Base-by-base conservation (phyloP, 495 filamentous ascomycete species). In the Chaetomium cochliodes region DNA sequence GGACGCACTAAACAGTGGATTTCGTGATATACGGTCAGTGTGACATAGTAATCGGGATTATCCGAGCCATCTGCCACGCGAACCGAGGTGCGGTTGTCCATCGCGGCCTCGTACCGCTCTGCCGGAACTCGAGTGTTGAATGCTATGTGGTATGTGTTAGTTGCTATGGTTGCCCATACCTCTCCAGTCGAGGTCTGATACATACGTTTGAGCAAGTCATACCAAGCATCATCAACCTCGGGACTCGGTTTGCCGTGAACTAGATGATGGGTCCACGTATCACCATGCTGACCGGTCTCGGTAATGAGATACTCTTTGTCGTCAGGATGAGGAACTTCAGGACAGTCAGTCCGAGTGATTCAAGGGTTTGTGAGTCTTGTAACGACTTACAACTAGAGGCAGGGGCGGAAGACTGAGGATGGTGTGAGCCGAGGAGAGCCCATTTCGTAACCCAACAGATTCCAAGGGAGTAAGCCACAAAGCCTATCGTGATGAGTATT, bases 121-220 rank as follows among this genome's bases (percentile, higher is more conserved):
- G 52, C 50, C 4, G 63, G 63, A n/a, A 65, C 58, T 6, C 58
- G 56, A 16, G 63, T 65, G n/a, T 65, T 65, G 63, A 65, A 65
- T 0, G 63, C 63, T 65, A 15, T 30, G 28, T 30, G 3, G n/a
- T 0, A 37, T 23, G 42, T 33, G 12, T 50, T 30, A 37, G 2
- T 50, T 53, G 22, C n/a, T 30, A 54, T 23, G 13, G 5, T 18
- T 16, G 9, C 41, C 28, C 22, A 11, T 60, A 3, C 2, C 2
- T 16, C 16, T 39, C 25, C 9, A 0, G 4, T 20, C 2, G 15
- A 15, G 1, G 0, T 41, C 3, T 8, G 18, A 18, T 18, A 55
- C 58, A 7, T 61, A 65, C 63, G 63, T n/a, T 39, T 60, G 16
- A 65, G 16, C 25, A 65, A n/a, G 8, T 54, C 51, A 50, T 55